These are phyloP conservation scores for Aphanomyces euteiches DNA, from an alignment of 352 stramenopile species.

Conservation along the genomic window DNA sequence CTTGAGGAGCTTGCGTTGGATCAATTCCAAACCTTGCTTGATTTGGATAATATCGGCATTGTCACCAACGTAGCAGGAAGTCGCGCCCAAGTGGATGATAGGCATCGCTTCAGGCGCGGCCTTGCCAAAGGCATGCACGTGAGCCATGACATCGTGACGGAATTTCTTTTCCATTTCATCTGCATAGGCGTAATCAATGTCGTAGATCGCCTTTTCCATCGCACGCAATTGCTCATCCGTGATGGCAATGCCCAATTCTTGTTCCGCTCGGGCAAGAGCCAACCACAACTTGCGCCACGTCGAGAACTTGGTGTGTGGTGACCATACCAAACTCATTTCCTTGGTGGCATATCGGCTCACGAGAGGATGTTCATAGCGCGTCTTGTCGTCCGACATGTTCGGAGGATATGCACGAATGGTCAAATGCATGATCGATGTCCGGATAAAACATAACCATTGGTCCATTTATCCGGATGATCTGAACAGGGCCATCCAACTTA, in stretches of 20 bases:
- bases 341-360: conserved; percentile 96
- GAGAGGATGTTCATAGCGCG: conserved; percentile 85
- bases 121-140: conserved; percentile 98
- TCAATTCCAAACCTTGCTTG: conserved; percentile 92
- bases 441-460: not conserved
- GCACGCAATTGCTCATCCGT: conserved; percentile 96
- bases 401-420: not conserved
- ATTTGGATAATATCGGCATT: conserved; percentile 99
- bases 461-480: conserved; percentile 3
- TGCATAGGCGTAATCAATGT: conserved; percentile 98
- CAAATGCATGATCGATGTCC: not conserved
- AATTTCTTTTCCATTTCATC: conserved; percentile 98
- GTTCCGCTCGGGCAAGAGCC: conserved; percentile 94
- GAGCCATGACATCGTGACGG: conserved; percentile 99
- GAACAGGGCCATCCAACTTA: not conserved
- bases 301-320: conserved; percentile 98
- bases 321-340: conserved; percentile 99
- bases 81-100: conserved; percentile 99
- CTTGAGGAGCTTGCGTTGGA: conserved; percentile 97
- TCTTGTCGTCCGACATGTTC: conserved; percentile 31
- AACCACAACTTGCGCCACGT: conserved; percentile 99
- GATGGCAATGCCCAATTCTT: conserved; percentile 97
- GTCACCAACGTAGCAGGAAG: conserved; percentile 98
- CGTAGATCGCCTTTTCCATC: conserved; percentile 93
- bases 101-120: conserved; percentile 94